Evolutionary conservation across 768 basidiomycete genomes (phyloP), one percentile per base, ranked within the genome.

Genomic region (Russula ochroleuca): DNA sequence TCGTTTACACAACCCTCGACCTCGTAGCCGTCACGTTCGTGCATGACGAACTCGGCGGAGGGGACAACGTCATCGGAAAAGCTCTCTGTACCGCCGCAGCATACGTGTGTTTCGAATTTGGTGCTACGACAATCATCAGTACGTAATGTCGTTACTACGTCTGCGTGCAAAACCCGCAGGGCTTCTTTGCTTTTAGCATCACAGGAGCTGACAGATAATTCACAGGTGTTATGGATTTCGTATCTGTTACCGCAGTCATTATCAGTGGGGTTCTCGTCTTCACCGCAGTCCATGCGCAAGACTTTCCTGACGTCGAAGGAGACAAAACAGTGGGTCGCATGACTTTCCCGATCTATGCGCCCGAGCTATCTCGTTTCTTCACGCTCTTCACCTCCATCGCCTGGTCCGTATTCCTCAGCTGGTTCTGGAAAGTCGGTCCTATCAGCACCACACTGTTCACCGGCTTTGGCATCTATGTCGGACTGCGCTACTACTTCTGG

Each of bases 301-400:
- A 71, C 64, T 71, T 71, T 59, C 61, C 64, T 10, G 70, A 71
- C 60, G 69, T 69, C 35, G 68, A 66, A 45, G 70, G 70, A 17
- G 70, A 71, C 59, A 61, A 51, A 47, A 51, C 49, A 1, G 59
- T 52, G 9, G 65, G 70, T 9, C 70, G 70, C 37, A 61, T 53
- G 57, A 71, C 70, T 2, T 67, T 71, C 52, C 69, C 69, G 5
- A 71, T 69, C 15, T 66, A 66, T 47, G 65, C 65, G 11, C 70
- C 70, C 9, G 50, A 58, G 6, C 33, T 64, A 21, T 71, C 70
- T 31, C 60, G 70, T 28, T 28, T n/a, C 10, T 48, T 68, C 37
- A 70, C 65, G 2, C 50, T 70, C 17, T 25, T 70, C 25, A 60
- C 63, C 37, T 65, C 63, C 37, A 21, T 67, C 37, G 57, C 58